Base-by-base conservation (phyloP, 495 filamentous ascomycete genomes). In the Lasiosphaeris hirsuta region DNA sequence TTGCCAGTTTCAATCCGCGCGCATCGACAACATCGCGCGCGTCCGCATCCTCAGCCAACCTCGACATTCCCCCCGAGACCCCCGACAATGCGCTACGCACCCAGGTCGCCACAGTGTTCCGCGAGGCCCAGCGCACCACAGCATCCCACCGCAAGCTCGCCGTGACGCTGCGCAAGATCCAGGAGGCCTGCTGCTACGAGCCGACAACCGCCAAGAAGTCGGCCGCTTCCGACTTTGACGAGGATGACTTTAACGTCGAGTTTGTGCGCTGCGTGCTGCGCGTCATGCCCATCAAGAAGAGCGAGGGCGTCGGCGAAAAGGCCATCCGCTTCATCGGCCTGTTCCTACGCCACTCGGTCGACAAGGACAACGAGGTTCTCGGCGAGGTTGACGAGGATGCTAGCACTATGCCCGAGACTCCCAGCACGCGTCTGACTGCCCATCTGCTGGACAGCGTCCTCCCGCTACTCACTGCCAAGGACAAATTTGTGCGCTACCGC, bases 401-500 rank as follows among this genome's bases (percentile, higher is more conserved):
- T 55, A 81, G 83, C 46, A 80, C 78, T 60, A 81, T 89, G 64
- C 78, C 82, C 30, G 90, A 96, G 59, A 96, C 90, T 0, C 90
- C 94, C 4, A 90, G 82, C 53, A 86, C 84, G 18, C 85, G 92
- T 39, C 79, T 97, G 17, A 89, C 89, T 0, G 69, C 70, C 7
- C 80, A 85, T n/a, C 73, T 98, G 11, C 79, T 95, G 51, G 76
- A 81, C 19, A 77, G 82, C 11, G 64, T 93, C 38, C 74, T 91
- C 10, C 87, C 89, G 30, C 68, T 96, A 11, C 71, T 96, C 23
- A 73, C 76, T 3, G 82, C 89, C 11, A 96, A 95, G 69, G 94
- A 99, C 72, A 97, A 96, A 72, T 85, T 84, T 46, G 89, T 97
- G 30, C 84, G 95, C 43, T 97, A 93, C 74, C 83, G 94, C 56